Evolutionary conservation across 805 yeast species (phyloP), one percentile per base, ranked within the genome.

Genomic region (Yamadazyma insecticola): DNA sequence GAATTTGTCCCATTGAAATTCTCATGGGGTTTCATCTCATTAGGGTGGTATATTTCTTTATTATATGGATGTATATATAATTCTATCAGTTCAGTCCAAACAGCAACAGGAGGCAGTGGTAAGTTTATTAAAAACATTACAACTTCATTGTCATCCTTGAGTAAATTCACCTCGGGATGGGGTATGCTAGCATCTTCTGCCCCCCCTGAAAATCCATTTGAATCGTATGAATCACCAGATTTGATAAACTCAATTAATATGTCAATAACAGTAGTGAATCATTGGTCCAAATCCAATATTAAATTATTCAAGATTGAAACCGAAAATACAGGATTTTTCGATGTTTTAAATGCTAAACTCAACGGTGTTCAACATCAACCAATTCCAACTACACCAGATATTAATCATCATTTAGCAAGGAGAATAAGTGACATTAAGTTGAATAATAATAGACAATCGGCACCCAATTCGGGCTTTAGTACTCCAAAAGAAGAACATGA

Each of bases 21-120:
- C 43, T 51, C 58, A 4, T 85, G 95, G 95, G 70, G 74, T 23
- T 60, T 59, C 32, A 48, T 67, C 15, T 76, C 85, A 0, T 57
- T 83, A 15, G 89, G 88, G 0, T 85, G 95, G 95, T 84, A 84
- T 53, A 66, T 71, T 23, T 70, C 82, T 4, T 59, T 81, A 7
- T 45, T 84, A 16, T 81, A 84, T 78, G 75, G 78, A 2, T 57
- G 63, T 19, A 67, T 81, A 0, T 81, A 67, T 43, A 42, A 50
- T 31, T 38, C 58, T 4, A 22, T 36, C 5, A 53, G 50, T 13
- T 37, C 24, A 16, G 51, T 56, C 10, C 42, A 42, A 22, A 28
- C 30, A 6, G 42, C 37, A 35, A 39, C 47, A 16, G 51, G 57
- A 6, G 51, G 44, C 9, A 50, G 50, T 29, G 53, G 45, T 28